Evolutionary conservation across 306 rosid species (phyloP).

Genomic region (Psophocarpus tetragonolobus): DNA sequence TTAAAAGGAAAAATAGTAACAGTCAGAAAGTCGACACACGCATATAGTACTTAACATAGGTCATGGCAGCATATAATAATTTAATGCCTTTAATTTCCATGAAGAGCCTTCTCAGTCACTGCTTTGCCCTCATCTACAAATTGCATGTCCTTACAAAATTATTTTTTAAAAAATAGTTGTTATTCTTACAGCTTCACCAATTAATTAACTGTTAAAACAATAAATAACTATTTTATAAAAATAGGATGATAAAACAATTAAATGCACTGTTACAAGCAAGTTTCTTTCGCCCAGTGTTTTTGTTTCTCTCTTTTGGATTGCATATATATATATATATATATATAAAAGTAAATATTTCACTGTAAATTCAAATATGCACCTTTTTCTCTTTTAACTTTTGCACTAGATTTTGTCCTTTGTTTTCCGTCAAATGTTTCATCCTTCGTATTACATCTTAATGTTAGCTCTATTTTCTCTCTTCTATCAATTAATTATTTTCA

Average conservation of each 20-base stretch:
- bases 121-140: not conserved
- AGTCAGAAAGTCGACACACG: not conserved
- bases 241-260: not conserved
- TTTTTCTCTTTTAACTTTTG: not conserved
- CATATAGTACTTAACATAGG: not conserved
- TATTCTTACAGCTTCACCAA: not conserved
- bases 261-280: not conserved
- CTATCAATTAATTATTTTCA: not conserved
- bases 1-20: not conserved
- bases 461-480: not conserved
- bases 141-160: not conserved
- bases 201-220: not conserved
- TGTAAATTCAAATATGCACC: not conserved
- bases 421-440: not conserved
- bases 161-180: not conserved
- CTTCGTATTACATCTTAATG: not conserved
- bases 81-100: constrained; percentile 2
- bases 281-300: not conserved
- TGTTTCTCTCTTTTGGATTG: not conserved
- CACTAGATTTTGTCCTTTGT: not conserved
- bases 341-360: not conserved
- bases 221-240: not conserved
- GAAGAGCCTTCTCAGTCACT: not conserved
- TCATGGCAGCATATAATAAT: not conserved
- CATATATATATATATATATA: no score